Conservation (phyloP, 2,329 filamentous ascomycete genomes). For the Penicillium crustosum region DNA sequence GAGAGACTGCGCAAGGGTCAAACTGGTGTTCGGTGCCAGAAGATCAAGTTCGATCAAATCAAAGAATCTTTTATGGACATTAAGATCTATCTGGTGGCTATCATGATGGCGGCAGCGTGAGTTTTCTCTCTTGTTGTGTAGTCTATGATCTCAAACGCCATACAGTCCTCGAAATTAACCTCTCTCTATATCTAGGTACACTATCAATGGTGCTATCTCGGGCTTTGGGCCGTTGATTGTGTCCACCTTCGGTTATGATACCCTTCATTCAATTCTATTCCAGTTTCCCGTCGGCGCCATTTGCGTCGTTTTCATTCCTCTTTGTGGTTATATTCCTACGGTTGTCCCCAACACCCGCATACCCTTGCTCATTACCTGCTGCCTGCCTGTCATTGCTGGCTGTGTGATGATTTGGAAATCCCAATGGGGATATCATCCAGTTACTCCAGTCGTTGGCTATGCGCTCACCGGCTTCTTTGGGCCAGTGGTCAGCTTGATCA, state of each 20-base stretch:
- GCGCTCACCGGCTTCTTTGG: conserved; percentile 72
- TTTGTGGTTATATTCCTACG: conserved; percentile 64
- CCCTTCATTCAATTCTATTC: conserved; percentile 66
- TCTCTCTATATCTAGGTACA: conserved; percentile 53
- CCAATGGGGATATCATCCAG: conserved; percentile 62
- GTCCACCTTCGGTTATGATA: conserved; percentile 66
- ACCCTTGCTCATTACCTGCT: conserved; percentile 63
- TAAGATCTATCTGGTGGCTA: conserved; percentile 63
- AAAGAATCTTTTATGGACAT: conserved; percentile 58
- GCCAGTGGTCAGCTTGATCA: conserved; percentile 64
- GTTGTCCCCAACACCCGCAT: conserved; percentile 64
- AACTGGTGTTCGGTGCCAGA: conserved; percentile 62
- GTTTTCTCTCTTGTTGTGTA: conserved; percentile 16
- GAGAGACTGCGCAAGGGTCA: conserved; percentile 63
- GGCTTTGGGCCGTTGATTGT: conserved; percentile 73
- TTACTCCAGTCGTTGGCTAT: conserved; percentile 68
- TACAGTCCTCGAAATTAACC: not conserved
- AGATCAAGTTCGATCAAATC: conserved; percentile 61
- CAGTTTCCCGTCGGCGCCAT: conserved; percentile 72
- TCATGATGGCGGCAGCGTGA: conserved; percentile 67
- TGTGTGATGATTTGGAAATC: conserved; percentile 74
- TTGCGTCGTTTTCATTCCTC: conserved; percentile 65
- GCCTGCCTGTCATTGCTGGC: conserved; percentile 71
- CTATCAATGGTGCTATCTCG: conserved; percentile 68
- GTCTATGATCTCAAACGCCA: not conserved